Conservation (phyloP, 2,329 filamentous ascomycete species). For the Fusarium sp. region DNA sequence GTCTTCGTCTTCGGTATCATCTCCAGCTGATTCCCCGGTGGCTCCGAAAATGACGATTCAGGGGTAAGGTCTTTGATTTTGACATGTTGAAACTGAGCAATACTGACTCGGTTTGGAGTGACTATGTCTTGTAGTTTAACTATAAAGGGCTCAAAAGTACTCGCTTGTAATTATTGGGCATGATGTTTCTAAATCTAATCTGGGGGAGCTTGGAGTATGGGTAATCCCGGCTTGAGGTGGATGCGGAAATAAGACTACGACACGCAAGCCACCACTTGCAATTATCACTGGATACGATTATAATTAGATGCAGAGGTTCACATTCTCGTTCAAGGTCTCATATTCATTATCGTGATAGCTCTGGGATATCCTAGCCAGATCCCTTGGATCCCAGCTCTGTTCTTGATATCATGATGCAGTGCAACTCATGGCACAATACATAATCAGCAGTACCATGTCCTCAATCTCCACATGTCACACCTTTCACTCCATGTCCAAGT, state of each 20-base stretch:
- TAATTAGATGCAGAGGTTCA: neutral
- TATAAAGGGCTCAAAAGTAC: neutral
- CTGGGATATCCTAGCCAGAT: constrained; percentile 14
- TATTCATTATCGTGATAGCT: neutral
- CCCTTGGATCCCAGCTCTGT: neutral
- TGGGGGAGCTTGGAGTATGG: neutral
- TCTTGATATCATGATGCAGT: neutral
- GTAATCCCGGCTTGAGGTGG: too few species aligned
- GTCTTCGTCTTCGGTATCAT: neutral
- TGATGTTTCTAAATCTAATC: neutral
- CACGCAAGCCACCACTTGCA: neutral
- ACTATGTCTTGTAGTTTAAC: neutral
- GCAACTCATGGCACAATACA: constrained; percentile 2
- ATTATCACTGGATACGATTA: neutral
- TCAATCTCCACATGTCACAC: neutral
- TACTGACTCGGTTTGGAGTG: neutral
- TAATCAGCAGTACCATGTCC: neutral
- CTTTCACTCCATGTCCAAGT: constrained; percentile 12
- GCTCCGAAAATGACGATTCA: neutral
- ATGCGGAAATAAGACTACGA: neutral
- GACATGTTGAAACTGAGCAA: neutral
- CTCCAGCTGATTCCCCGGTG: neutral
- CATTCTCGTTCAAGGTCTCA: neutral
- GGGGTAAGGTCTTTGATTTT: neutral
- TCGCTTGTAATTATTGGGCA: rapidly evolving